Evolutionary conservation across 495 filamentous ascomycete genomes (phyloP), one percentile per base, ranked within the genome.

Genomic region (Schizothecium vesticola): DNA sequence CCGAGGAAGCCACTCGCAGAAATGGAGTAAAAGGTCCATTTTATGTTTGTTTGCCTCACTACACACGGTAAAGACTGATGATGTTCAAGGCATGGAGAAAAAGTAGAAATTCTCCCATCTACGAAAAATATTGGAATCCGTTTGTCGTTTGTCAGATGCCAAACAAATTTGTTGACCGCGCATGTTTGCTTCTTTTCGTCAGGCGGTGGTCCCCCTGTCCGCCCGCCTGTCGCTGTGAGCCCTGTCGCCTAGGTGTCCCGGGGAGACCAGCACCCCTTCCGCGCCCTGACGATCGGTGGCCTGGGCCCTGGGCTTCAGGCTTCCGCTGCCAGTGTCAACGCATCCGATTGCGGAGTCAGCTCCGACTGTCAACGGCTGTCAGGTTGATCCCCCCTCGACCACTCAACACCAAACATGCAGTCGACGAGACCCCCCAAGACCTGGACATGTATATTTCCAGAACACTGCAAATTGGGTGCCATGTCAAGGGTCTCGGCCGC

Each of bases 1-100:
- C 8, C 29, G 9, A 3, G 64, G 55, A 12, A 65, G 55, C 25
- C 26, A 31, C 23, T 65, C 51, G 64, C n/a, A 36, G 64, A 65
- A 23, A 3, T 64, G 62, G 62, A 33, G 43, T 24, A 64, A 36
- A 12, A 26, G 25, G 25, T 64, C 62, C 62, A 64, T 63, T 24
- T 63, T 56, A n/a, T n/a, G 25, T 6, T 12, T 60, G 24, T 21
- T 58, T 58, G 28, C 28, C 28, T 29, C 28, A 7, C 28, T 29
- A 10, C 8, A 29, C 56, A 58, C 22, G 55, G 55, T 21, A 12
- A 11, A 33, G 9, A 33, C 19, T 51, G 43, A n/a, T 51, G 43
- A 51, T 51, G 43, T 51, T 51, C 43, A 51, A 51, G 43, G 43
- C 43, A 51, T 51, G 43, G 43, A 51, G 43, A 9, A 2, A n/a